phyloP scores from a whole-genome alignment of 371 early-diverging fungal genomes.

The Entomophthora muscae region DNA sequence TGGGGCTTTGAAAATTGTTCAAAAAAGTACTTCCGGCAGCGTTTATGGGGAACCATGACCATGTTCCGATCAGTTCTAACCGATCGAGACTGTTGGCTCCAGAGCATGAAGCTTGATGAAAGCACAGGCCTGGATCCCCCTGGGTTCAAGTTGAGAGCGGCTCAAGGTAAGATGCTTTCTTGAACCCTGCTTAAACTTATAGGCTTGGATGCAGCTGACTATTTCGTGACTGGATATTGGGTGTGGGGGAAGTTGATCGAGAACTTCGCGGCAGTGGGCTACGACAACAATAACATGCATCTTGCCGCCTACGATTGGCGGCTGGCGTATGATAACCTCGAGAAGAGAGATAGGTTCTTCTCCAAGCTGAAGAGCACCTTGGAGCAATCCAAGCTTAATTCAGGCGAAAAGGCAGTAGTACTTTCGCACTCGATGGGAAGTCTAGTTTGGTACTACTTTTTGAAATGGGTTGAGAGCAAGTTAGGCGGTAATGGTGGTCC shows the following conservation, averaged over 20 bases:
- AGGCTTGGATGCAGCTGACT: conserved; percentile 84
- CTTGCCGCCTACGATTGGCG: conserved; percentile 92
- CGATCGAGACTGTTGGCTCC: conserved; percentile 75
- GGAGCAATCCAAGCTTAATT: conserved; percentile 31
- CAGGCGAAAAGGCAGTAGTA: conserved; percentile 41
- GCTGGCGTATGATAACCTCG: conserved; percentile 61
- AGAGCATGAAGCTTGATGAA: conserved; percentile 65
- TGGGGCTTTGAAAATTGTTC: conserved; percentile 68
- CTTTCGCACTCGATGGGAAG: conserved; percentile 56
- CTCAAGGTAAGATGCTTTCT: conserved; percentile 41
- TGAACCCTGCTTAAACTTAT: no score
- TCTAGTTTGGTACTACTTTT: conserved; percentile 60
- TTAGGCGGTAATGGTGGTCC: conserved; percentile 54
- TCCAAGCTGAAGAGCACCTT: conserved; percentile 55
- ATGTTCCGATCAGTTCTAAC: conserved; percentile 64
- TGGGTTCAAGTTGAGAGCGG: conserved; percentile 65
- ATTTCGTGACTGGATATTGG: conserved; percentile 88
- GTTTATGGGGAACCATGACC: conserved; percentile 77
- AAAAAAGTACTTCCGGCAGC: conserved; percentile 64
- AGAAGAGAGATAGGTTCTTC: conserved; percentile 72
- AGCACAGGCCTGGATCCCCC: conserved; percentile 77
- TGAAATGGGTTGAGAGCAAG: conserved; percentile 77
- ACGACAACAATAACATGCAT: conserved; percentile 74
- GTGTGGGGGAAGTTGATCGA: conserved; percentile 61
- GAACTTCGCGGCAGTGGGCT: conserved; percentile 74